phyloP scores from a whole-genome alignment of 2,329 filamentous ascomycete genomes.

The Fusarium sp. region DNA sequence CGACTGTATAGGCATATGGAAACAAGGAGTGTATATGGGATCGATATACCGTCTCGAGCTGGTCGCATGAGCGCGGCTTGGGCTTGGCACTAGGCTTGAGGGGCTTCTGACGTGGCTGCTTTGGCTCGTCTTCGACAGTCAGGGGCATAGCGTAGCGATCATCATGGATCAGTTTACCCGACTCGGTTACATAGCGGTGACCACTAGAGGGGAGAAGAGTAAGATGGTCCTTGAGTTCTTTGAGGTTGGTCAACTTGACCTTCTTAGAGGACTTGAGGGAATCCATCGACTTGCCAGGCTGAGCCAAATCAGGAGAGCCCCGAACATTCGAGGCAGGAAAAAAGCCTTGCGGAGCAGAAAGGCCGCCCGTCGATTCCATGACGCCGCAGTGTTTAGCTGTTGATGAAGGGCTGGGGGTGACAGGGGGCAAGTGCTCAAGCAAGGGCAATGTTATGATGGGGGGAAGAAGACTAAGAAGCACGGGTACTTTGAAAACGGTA shows the following conservation, averaged over 20 bases:
- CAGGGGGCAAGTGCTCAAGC: neutral
- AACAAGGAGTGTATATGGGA: neutral
- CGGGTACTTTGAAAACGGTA: neutral
- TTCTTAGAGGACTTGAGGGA: neutral
- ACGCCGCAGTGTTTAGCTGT: neutral
- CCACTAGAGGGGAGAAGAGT: neutral
- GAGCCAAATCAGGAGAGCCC: neutral
- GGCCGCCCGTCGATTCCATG: constrained; percentile 6
- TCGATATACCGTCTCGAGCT: constrained; percentile 28
- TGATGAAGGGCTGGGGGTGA: neutral
- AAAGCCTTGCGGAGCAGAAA: constrained; percentile 5
- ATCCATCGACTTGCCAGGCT: neutral
- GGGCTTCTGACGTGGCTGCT: constrained; percentile 16
- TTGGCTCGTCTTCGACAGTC: neutral
- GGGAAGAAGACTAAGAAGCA: neutral
- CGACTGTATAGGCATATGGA: neutral
- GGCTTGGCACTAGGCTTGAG: constrained; percentile 8
- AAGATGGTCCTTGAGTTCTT: constrained; percentile 23
- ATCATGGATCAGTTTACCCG: constrained; percentile 10
- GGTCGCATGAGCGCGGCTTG: constrained; percentile 14
- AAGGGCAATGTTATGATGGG: neutral
- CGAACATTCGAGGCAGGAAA: constrained; percentile 15
- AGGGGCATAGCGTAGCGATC: constrained; percentile 23
- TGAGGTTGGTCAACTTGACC: constrained; percentile 14
- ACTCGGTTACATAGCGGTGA: constrained; percentile 22